Percentiles rank a stretch among this genome's conserved stretches.
phyloP scores from a whole-genome alignment of 164 flowering plant species.

The Vitis amurensis region DNA sequence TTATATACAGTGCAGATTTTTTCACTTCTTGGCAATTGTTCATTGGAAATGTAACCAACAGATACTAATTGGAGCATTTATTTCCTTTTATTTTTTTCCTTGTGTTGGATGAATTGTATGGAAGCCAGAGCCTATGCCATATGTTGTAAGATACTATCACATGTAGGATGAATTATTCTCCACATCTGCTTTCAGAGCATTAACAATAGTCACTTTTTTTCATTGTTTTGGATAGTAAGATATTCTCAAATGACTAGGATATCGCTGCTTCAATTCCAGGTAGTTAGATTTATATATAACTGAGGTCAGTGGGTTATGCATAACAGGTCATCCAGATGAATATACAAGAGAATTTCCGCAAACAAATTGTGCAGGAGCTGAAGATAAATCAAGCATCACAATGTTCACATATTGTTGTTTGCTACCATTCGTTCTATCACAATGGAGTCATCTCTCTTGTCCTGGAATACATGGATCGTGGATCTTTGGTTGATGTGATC shows the following conservation, averaged over 20 bases:
- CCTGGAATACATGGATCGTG: constrained; percentile 98
- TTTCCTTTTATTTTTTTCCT: no score
- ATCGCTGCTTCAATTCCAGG: not conserved
- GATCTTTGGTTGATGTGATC: constrained; percentile 84
- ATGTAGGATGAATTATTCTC: no score
- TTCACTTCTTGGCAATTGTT: no score
- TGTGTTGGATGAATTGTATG: no score
- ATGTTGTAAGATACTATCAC: no score
- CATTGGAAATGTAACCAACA: no score
- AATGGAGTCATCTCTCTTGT: constrained; percentile 95
- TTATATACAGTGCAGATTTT: no score
- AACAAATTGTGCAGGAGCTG: constrained; percentile 95
- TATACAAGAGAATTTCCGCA: constrained; percentile 89
- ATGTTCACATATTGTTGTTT: constrained; percentile 81
- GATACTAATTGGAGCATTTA: no score
- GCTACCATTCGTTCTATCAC: constrained; percentile 94
- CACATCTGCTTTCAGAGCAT: no score
- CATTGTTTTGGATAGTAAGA: not conserved
- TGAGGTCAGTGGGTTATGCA: not conserved
- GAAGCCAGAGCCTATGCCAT: no score
- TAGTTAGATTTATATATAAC: not conserved
- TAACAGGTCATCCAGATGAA: constrained; percentile 91
- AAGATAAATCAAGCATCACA: constrained; percentile 92
- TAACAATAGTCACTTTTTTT: no score
- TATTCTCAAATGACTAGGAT: not conserved